phyloP scores from a whole-genome alignment of 331 rosid species.

The Dryas integrifolia region DNA sequence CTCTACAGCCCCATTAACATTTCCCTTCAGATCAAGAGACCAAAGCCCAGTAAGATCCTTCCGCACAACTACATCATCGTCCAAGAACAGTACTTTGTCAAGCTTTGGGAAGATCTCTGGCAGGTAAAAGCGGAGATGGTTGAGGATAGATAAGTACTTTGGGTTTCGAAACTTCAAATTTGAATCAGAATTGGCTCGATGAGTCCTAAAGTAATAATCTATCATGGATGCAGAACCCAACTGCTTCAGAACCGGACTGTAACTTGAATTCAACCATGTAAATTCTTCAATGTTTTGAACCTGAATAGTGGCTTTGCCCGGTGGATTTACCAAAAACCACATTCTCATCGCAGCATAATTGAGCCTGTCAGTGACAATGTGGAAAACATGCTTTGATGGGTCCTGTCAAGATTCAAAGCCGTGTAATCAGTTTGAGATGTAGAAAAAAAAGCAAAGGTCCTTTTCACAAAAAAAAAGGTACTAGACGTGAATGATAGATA shows the following conservation, averaged over 20 bases:
- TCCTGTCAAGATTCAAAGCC: constrained; percentile 52
- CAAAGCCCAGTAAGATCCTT: constrained; percentile 86
- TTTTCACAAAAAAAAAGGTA: background rate
- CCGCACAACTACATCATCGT: constrained; percentile 92
- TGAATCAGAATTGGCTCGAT: constrained; percentile 74
- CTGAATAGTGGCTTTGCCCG: constrained; percentile 74
- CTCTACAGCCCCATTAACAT: constrained; percentile 97
- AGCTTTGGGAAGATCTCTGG: constrained; percentile 93
- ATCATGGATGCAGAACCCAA: constrained; percentile 86
- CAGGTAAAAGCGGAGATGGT: constrained; percentile 95
- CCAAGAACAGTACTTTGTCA: constrained; percentile 83
- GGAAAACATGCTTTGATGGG: constrained; percentile 83
- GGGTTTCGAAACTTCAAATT: constrained; percentile 92
- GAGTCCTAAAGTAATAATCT: constrained; percentile 89
- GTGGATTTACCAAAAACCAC: constrained; percentile 93
- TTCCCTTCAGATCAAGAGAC: constrained; percentile 81
- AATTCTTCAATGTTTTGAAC: constrained; percentile 88
- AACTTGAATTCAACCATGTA: constrained; percentile 93
- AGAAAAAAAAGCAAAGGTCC: constrained; percentile 19
- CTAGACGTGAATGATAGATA: constrained; percentile 12
- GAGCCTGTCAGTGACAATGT: constrained; percentile 87
- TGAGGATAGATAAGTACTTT: constrained; percentile 87
- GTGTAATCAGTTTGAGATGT: constrained; percentile 13
- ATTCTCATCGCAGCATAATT: constrained; percentile 96
- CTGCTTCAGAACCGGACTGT: constrained; percentile 96